These are phyloP conservation scores for Talaromyces verruculosus DNA, from an alignment of 2,329 filamentous ascomycete genomes.

Conservation along the genomic window DNA sequence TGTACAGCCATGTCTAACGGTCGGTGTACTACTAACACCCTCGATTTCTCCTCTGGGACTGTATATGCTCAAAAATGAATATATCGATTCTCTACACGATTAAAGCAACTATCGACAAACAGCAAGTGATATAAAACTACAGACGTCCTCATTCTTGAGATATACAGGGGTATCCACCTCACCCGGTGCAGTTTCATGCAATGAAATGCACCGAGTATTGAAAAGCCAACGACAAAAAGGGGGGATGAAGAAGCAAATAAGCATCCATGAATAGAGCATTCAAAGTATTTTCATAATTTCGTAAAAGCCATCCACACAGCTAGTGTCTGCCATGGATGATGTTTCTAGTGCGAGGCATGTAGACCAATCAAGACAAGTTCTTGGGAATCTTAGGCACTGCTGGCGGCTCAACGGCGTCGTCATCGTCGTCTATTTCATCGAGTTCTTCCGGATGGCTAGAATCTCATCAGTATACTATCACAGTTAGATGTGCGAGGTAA, in stretches of 20 bases:
- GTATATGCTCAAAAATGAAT: not conserved
- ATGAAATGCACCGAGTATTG: not conserved
- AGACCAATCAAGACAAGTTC: not conserved
- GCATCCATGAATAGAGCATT: not conserved
- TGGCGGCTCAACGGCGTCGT: slow-evolving; percentile 32
- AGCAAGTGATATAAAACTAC: not conserved
- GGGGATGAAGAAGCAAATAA: not conserved
- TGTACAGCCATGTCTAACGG: not conserved
- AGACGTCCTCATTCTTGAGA: not conserved
- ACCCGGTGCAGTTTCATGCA: slow-evolving; percentile 1
- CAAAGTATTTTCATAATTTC: not conserved
- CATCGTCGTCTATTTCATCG: slow-evolving; percentile 57
- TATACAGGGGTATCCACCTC: slow-evolving; percentile 22
- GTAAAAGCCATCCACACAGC: not conserved
- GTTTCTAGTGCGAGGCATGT: not conserved
- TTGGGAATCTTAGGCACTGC: slow-evolving; percentile 6
- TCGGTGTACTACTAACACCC: not conserved
- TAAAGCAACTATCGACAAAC: not conserved
- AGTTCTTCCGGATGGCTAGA: slow-evolving; percentile 63
- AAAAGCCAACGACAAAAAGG: not conserved
- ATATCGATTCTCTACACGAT: not conserved
- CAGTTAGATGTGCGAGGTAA: not conserved
- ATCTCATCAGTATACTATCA: not conserved
- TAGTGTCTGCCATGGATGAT: slow-evolving; percentile 1
- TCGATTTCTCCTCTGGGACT: not conserved